Conservation (phyloP, 192 early-diverging fungal species). For the Bifiguratus adelaidae region DNA sequence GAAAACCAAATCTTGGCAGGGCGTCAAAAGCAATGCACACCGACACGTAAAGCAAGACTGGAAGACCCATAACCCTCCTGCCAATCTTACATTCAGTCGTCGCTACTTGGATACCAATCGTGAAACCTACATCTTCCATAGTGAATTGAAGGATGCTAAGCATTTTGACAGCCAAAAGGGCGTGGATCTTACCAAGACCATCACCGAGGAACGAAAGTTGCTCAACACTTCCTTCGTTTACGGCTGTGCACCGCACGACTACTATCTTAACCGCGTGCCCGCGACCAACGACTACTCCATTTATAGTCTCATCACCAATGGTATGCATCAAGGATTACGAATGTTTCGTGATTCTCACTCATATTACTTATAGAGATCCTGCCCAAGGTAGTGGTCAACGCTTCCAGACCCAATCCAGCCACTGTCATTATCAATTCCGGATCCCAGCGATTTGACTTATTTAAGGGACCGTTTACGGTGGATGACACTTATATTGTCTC, state of each 20-base stretch:
- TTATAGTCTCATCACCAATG: conserved; percentile 17
- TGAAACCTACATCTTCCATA: conserved; percentile 38
- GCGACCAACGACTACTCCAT: conserved; percentile 19
- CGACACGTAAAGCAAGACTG: conserved; percentile 12
- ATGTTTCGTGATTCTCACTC: not conserved
- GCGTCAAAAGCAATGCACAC: conserved; percentile 10
- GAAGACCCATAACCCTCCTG: conserved; percentile 10
- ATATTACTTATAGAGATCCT: conserved; percentile 12
- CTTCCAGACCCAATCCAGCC: conserved; percentile 23
- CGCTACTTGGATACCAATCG: conserved; percentile 43
- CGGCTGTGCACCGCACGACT: conserved; percentile 40
- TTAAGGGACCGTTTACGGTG: conserved; percentile 25
- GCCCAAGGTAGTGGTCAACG: conserved; percentile 16
- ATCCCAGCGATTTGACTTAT: conserved; percentile 30
- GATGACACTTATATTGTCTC: conserved; percentile 29
- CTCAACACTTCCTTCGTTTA: conserved; percentile 21
- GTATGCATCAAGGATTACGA: not conserved
- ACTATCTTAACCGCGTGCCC: conserved; percentile 27
- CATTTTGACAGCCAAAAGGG: conserved; percentile 23
- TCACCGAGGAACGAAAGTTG: conserved; percentile 13
- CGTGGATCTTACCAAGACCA: conserved; percentile 19
- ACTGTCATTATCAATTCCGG: conserved; percentile 31
- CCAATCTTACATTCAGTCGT: conserved; percentile 27
- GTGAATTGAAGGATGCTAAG: conserved; percentile 11
- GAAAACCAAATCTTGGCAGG: not conserved